These are phyloP conservation scores for Calonectria pseudoturangicola DNA, from an alignment of 2,329 filamentous ascomycete genomes.

Conservation along the genomic window DNA sequence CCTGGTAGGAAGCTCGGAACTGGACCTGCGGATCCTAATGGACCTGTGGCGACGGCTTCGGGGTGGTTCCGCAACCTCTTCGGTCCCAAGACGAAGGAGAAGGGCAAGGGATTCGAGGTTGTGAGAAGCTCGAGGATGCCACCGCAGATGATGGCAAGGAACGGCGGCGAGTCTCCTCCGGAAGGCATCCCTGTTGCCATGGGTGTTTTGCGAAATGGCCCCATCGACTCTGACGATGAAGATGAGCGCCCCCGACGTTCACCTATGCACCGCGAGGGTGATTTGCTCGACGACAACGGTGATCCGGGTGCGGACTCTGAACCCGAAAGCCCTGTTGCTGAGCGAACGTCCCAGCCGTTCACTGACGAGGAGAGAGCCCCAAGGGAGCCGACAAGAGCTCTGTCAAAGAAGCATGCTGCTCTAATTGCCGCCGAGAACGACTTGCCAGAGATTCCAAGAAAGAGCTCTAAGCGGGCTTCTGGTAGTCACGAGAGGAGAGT, in stretches of 20 bases:
- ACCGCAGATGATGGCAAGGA: constrained; percentile 77
- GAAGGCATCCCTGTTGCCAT: constrained; percentile 80
- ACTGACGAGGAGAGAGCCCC: constrained; percentile 64
- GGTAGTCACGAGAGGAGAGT: constrained; percentile 54
- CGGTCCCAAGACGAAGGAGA: constrained; percentile 92
- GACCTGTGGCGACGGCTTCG: constrained; percentile 90
- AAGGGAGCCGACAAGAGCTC: constrained; percentile 47
- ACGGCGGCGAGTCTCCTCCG: constrained; percentile 78
- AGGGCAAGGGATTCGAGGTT: constrained; percentile 97
- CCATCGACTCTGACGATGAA: constrained; percentile 79
- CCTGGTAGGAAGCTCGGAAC: constrained; percentile 92
- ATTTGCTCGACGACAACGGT: constrained; percentile 68
- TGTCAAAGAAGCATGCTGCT: constrained; percentile 49
- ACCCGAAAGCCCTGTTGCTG: constrained; percentile 59
- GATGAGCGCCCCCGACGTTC: constrained; percentile 58
- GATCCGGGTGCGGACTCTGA: constrained; percentile 66
- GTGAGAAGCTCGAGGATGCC: constrained; percentile 93
- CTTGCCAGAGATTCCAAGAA: constrained; percentile 79
- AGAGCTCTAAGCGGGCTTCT: constrained; percentile 81
- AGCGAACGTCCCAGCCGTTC: constrained; percentile 52
- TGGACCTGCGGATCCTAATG: constrained; percentile 94
- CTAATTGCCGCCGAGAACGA: constrained; percentile 58
- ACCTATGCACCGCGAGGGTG: constrained; percentile 55
- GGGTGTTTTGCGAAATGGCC: constrained; percentile 75
- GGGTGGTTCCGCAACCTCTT: constrained; percentile 91